These are phyloP conservation scores for Gentiana straminea DNA, from an alignment of 257 asterid species.

Conservation along the genomic window DNA sequence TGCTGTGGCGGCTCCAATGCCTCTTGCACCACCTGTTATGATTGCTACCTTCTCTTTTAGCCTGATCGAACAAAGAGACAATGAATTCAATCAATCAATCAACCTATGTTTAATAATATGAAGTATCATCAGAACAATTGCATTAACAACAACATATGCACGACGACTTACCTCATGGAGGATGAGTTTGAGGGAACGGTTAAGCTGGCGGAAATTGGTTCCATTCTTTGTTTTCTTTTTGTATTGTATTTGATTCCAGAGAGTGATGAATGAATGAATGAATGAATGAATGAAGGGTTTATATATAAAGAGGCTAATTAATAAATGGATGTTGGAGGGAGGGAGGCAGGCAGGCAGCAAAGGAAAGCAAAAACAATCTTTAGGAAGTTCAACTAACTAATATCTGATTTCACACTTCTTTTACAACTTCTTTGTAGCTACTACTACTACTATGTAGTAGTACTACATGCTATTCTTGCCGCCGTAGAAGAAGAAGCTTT, in stretches of 20 bases:
- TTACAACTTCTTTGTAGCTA: slow-evolving; percentile 8
- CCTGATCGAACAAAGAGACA: neutral
- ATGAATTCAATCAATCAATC: neutral
- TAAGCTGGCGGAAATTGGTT: neutral
- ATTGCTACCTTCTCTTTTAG: slow-evolving; percentile 59
- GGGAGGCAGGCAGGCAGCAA: neutral
- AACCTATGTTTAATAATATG: neutral
- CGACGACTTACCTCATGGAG: slow-evolving; percentile 12
- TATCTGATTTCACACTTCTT: neutral
- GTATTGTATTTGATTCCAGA: neutral
- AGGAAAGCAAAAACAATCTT: neutral
- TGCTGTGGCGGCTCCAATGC: slow-evolving; percentile 81
- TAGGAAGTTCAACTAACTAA: neutral
- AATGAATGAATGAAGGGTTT: neutral
- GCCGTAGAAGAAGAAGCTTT: too few species aligned
- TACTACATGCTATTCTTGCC: too few species aligned
- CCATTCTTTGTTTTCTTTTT: slow-evolving; percentile 1
- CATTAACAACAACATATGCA: neutral
- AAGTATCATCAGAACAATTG: too few species aligned
- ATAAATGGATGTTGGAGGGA: neutral
- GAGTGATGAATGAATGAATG: neutral
- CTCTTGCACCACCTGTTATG: slow-evolving; percentile 82
- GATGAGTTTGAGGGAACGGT: neutral
- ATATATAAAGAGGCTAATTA: neutral
- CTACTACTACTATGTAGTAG: too few species aligned